phyloP scores from a whole-genome alignment of 2,329 filamentous ascomycete genomes.

The Kalaharituber pfeilii region DNA sequence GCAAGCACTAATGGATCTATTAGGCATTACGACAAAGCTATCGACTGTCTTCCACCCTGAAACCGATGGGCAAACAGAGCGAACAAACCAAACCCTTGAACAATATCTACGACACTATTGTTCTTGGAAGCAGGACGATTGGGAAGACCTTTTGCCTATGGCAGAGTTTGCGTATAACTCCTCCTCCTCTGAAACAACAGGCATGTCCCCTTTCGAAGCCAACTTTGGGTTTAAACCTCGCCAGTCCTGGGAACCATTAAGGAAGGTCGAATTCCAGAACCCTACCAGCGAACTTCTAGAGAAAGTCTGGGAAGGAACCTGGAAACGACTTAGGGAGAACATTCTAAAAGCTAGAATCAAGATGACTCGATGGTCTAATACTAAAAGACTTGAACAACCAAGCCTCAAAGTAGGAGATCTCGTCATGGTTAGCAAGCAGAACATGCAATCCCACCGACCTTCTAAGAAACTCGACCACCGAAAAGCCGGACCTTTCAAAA shows the following conservation, averaged over 20 bases:
- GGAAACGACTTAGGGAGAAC: not conserved
- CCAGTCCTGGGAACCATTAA: not conserved
- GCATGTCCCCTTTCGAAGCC: conserved; percentile 17
- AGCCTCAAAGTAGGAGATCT: conserved; percentile 8
- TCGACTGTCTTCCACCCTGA: conserved; percentile 23
- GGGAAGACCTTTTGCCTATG: conserved; percentile 16
- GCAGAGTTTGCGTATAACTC: conserved; percentile 22
- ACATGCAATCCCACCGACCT: conserved; percentile 9
- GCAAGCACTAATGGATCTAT: conserved; percentile 7
- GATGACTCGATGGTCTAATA: conserved; percentile 2
- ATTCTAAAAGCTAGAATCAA: not conserved
- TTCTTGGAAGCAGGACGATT: conserved; percentile 20
- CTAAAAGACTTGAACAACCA: not conserved
- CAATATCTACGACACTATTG: conserved; percentile 20
- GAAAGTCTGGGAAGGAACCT: not conserved
- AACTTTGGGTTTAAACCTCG: conserved; percentile 12
- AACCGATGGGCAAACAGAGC: conserved; percentile 23
- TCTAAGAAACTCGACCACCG: conserved; percentile 9
- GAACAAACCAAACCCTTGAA: conserved; percentile 21
- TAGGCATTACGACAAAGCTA: conserved; percentile 17
- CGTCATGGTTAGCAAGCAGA: conserved; percentile 6
- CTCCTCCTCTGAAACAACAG: conserved; percentile 10
- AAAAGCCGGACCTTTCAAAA: conserved; percentile 1
- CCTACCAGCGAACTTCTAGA: not conserved
- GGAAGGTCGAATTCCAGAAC: not conserved